These are phyloP conservation scores for Aurantiochytrium sp. DNA, from an alignment of 108 stramenopile genomes.

Conservation along the genomic window DNA sequence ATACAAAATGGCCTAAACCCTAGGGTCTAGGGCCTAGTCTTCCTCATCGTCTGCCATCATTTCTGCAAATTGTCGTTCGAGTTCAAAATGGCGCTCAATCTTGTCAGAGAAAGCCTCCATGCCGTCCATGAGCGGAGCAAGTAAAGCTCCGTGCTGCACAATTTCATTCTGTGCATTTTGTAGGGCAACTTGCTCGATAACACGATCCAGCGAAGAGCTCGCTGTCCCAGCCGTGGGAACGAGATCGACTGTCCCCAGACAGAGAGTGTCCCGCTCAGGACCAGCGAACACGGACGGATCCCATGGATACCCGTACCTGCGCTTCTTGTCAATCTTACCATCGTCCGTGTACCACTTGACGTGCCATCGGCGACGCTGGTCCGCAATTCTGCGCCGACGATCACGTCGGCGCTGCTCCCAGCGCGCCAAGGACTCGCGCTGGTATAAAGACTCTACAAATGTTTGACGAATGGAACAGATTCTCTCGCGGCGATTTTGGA, in stretches of 20 bases:
- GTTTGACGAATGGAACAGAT: neutral
- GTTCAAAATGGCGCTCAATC: neutral
- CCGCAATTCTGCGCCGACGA: neutral
- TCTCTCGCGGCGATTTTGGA: neutral
- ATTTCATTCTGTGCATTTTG: conserved; percentile 5
- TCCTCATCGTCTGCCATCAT: neutral
- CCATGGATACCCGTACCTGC: neutral
- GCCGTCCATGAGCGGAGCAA: neutral
- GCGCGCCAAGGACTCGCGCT: neutral
- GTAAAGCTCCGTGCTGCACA: neutral
- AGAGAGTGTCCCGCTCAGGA: neutral
- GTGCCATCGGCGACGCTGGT: neutral
- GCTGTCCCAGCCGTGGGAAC: neutral
- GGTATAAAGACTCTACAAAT: neutral
- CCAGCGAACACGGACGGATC: neutral
- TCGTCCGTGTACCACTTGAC: conserved; percentile 4
- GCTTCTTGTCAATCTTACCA: neutral
- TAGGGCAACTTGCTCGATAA: neutral
- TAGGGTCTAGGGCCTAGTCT: neutral
- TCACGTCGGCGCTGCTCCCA: neutral
- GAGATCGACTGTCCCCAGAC: neutral
- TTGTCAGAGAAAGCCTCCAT: neutral
- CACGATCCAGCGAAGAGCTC: neutral
- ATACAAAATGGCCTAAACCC: neutral
- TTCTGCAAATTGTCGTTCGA: neutral